These are phyloP conservation scores for Colletotrichum musicola DNA, from an alignment of 2,329 filamentous ascomycete species.

Conservation along the genomic window DNA sequence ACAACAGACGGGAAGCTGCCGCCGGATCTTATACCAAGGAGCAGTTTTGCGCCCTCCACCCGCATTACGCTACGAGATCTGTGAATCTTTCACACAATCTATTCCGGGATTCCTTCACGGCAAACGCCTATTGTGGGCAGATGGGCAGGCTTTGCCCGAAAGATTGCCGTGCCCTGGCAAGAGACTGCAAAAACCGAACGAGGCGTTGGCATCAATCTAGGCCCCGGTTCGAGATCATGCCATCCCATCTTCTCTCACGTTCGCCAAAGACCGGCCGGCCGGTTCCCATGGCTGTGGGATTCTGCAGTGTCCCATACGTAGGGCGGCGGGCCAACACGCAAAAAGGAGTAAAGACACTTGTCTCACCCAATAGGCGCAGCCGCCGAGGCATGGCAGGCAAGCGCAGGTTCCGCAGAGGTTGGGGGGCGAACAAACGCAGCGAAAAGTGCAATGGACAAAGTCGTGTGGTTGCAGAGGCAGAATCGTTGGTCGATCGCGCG, in stretches of 20 bases:
- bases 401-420: slow-evolving; percentile 3
- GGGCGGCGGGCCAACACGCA: neutral
- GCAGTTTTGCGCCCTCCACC: neutral
- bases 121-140: slow-evolving; percentile 40
- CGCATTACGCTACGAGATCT: slow-evolving; percentile 26
- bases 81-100: slow-evolving; percentile 26
- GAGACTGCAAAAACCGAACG: slow-evolving; percentile 24
- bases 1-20: slow-evolving; percentile 34
- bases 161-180: slow-evolving; percentile 37
- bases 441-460: neutral
- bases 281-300: slow-evolving; percentile 18
- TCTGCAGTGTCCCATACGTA: slow-evolving; percentile 26
- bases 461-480: neutral
- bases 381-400: slow-evolving; percentile 10
- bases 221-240: slow-evolving; percentile 29
- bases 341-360: slow-evolving; percentile 6
- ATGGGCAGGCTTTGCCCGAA: slow-evolving; percentile 37
- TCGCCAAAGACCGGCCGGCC: neutral
- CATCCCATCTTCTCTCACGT: slow-evolving; percentile 36
- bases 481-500: slow-evolving; percentile 29
- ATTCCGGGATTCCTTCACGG: slow-evolving; percentile 31
- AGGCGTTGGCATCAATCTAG: slow-evolving; percentile 22
- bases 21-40: slow-evolving; percentile 39
- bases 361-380: slow-evolving; percentile 37
- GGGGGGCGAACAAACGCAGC: too few relatives aligned